Percentiles rank a stretch among this genome's conserved stretches.
Evolutionary conservation across 164 flowering plant species (phyloP).

Genomic region (Chimonanthus salicifolius): DNA sequence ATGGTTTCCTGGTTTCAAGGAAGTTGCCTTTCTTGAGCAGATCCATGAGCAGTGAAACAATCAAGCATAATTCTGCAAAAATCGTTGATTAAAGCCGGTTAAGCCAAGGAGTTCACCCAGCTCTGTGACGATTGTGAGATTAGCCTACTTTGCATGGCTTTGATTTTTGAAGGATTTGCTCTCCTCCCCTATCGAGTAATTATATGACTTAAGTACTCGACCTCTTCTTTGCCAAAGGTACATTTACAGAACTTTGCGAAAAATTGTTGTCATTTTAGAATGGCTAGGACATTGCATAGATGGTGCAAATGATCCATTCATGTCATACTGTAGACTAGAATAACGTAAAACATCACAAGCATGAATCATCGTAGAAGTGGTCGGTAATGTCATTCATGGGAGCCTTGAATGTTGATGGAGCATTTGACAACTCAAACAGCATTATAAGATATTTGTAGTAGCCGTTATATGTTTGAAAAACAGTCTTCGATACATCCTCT

Average conservation of each 20-base stretch:
- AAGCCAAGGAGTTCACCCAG: constrained; percentile 4
- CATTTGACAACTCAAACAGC: not conserved
- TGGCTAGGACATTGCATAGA: not conserved
- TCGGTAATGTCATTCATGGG: not conserved
- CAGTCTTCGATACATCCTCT: not conserved
- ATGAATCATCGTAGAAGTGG: not conserved
- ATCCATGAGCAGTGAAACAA: not conserved
- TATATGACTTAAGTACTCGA: not conserved
- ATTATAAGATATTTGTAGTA: not conserved
- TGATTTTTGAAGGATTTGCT: not conserved
- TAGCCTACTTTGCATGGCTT: constrained; percentile 1
- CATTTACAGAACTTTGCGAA: not conserved
- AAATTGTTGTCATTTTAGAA: not conserved
- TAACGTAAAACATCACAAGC: not conserved
- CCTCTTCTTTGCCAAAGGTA: not conserved
- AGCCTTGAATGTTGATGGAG: not conserved
- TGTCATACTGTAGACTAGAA: not conserved
- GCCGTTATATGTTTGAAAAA: not conserved
- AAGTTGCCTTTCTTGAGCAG: not conserved
- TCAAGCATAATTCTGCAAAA: not conserved
- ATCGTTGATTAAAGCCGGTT: constrained; percentile 1
- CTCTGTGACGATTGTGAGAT: not conserved
- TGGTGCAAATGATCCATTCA: not conserved
- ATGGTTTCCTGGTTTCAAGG: not conserved
- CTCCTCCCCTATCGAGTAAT: not conserved